These are phyloP conservation scores for Caloboletus inedulis DNA, from an alignment of 1,284 basidiomycete species.

Conservation along the genomic window DNA sequence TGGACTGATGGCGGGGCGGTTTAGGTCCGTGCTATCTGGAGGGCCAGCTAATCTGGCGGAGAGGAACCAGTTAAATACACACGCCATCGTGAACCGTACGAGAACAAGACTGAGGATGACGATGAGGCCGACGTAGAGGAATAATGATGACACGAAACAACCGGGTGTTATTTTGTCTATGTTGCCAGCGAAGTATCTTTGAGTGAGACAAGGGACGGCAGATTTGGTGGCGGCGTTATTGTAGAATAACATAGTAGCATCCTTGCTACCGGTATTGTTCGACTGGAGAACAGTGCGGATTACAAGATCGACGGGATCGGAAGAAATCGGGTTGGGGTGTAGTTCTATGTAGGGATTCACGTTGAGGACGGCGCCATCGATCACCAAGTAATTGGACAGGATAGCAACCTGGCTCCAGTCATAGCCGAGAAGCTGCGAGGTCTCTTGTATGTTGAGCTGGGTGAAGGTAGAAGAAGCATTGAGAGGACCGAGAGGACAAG, in stretches of 20 bases:
- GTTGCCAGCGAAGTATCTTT: slow-evolving; percentile 88
- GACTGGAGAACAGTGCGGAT: slow-evolving; percentile 69
- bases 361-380: slow-evolving; percentile 95
- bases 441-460: slow-evolving; percentile 61
- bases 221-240: slow-evolving; percentile 63
- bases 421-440: slow-evolving; percentile 73
- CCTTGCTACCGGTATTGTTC: slow-evolving; percentile 65
- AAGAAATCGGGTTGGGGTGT: slow-evolving; percentile 64
- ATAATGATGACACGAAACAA: slow-evolving; percentile 87
- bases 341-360: slow-evolving; percentile 82
- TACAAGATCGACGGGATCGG: slow-evolving; percentile 80
- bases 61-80: slow-evolving; percentile 95
- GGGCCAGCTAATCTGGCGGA: slow-evolving; percentile 75
- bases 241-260: slow-evolving; percentile 85
- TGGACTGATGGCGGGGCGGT: slow-evolving; percentile 82
- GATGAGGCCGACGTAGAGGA: slow-evolving; percentile 90
- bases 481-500: slow-evolving; percentile 63
- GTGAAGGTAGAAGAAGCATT: slow-evolving; percentile 56
- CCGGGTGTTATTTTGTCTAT: slow-evolving; percentile 97
- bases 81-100: slow-evolving; percentile 93
- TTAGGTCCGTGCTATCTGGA: slow-evolving; percentile 64
- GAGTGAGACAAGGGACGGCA: slow-evolving; percentile 75
- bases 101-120: slow-evolving; percentile 91
- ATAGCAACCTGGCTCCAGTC: slow-evolving; percentile 81
- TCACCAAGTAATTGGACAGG: slow-evolving; percentile 73